Conservation (phyloP, 306 rosid genomes). For the Prunus mume region DNA sequence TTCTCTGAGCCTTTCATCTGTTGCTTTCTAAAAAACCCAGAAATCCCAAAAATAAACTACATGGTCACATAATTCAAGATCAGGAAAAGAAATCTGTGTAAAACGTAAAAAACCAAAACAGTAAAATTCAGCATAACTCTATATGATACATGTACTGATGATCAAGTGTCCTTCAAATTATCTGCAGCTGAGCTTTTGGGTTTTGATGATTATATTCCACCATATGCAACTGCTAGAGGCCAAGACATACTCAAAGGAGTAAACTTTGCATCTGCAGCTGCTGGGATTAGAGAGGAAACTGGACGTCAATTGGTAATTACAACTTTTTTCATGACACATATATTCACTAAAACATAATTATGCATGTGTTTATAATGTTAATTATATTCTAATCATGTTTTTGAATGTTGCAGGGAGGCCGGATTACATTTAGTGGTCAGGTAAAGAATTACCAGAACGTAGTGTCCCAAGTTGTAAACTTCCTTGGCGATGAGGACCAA, state of each 20-base stretch:
- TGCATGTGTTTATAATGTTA: not conserved
- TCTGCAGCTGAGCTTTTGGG: slow-evolving; percentile 79
- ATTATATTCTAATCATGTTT: not conserved
- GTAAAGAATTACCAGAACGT: slow-evolving; percentile 68
- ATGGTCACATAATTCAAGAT: not conserved
- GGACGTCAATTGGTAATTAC: slow-evolving; percentile 77
- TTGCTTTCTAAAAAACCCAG: not conserved
- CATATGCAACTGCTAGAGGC: slow-evolving; percentile 59
- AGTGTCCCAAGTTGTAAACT: slow-evolving; percentile 62
- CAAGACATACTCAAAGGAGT: slow-evolving; percentile 68
- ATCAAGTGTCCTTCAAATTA: not conserved
- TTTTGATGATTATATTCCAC: slow-evolving; percentile 64
- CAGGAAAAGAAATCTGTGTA: not conserved
- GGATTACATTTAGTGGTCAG: slow-evolving; percentile 81
- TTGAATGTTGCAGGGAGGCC: slow-evolving; percentile 53
- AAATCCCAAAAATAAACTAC: not conserved
- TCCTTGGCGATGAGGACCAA: slow-evolving; percentile 52
- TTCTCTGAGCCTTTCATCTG: not conserved
- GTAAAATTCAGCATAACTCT: not conserved
- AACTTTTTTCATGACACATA: not conserved
- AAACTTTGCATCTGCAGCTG: slow-evolving; percentile 96
- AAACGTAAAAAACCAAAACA: not conserved
- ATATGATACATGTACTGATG: not conserved
- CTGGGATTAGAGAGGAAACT: slow-evolving; percentile 94
- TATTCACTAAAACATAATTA: not conserved